phyloP scores from a whole-genome alignment of 306 rosid genomes.

The Trichosanthes truncata region DNA sequence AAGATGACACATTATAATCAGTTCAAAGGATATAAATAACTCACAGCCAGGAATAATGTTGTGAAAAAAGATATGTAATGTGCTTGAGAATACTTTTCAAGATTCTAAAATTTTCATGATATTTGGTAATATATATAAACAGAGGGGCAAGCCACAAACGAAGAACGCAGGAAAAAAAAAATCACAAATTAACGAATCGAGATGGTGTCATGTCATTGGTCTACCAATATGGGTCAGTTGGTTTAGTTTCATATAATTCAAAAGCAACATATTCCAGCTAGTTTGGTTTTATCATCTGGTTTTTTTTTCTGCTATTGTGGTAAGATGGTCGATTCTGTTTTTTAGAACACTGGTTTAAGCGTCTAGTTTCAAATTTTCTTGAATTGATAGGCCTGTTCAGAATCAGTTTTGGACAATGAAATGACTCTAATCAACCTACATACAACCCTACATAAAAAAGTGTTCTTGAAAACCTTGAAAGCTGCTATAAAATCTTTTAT shows the following conservation, averaged over 20 bases:
- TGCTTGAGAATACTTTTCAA: neutral
- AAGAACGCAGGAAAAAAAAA: neutral
- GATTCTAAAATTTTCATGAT: neutral
- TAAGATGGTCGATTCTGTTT: neutral
- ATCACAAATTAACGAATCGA: neutral
- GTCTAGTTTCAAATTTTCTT: neutral
- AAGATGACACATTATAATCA: neutral
- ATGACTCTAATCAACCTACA: neutral
- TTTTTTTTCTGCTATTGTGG: neutral
- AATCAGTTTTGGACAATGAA: neutral
- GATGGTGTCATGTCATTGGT: neutral
- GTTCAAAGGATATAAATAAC: neutral
- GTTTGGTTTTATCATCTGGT: neutral
- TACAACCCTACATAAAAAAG: neutral
- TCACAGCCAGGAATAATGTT: neutral
- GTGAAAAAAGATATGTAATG: neutral
- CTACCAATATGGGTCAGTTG: neutral
- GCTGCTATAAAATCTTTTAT: neutral
- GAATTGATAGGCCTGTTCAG: neutral
- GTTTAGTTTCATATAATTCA: neutral
- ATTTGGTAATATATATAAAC: too few relatives aligned
- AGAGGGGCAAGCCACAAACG: neutral
- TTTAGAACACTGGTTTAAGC: neutral
- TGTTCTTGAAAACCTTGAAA: neutral
- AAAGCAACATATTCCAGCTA: neutral